phyloP scores from a whole-genome alignment of 306 rosid species.

The Corylus americana region DNA sequence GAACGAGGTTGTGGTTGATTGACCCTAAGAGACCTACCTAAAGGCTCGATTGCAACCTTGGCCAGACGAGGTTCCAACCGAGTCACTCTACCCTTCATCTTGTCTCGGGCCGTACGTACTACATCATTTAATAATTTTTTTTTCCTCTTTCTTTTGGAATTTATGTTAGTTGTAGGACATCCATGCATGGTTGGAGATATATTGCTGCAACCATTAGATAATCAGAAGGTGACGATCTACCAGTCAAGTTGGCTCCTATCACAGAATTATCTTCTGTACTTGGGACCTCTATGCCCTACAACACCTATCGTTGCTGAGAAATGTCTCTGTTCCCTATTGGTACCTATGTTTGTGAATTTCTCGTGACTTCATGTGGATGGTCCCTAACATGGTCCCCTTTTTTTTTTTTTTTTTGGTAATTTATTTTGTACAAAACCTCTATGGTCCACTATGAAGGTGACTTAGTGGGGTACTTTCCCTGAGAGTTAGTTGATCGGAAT shows the following conservation, averaged over 20 bases:
- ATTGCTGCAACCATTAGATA: background rate
- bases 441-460: background rate
- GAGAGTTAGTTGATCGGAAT: background rate
- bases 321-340: slow-evolving; percentile 16
- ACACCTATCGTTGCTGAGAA: slow-evolving; percentile 4
- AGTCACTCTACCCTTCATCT: too few relatives aligned
- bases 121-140: too few relatives aligned
- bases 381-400: slow-evolving; percentile 4
- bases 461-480: slow-evolving; percentile 9
- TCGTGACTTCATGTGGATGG: slow-evolving; percentile 41
- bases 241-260: slow-evolving; percentile 21
- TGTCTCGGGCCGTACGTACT: too few relatives aligned
- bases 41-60: too few relatives aligned
- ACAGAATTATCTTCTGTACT: background rate
- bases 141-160: too few relatives aligned
- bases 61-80: too few relatives aligned
- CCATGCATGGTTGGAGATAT: background rate
- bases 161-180: too few relatives aligned
- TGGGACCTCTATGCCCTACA: slow-evolving; percentile 29
- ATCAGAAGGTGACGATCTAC: background rate
- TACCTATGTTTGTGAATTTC: slow-evolving; percentile 23
- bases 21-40: too few relatives aligned
- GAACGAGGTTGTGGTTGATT: too few relatives aligned
- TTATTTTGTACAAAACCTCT: background rate
- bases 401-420: too few relatives aligned